A percentile compares a stretch with the other conserved stretches of the same genome.
These are phyloP conservation scores for Phytophthora foliorum DNA, from an alignment of 352 stramenopile species.

Conservation along the genomic window DNA sequence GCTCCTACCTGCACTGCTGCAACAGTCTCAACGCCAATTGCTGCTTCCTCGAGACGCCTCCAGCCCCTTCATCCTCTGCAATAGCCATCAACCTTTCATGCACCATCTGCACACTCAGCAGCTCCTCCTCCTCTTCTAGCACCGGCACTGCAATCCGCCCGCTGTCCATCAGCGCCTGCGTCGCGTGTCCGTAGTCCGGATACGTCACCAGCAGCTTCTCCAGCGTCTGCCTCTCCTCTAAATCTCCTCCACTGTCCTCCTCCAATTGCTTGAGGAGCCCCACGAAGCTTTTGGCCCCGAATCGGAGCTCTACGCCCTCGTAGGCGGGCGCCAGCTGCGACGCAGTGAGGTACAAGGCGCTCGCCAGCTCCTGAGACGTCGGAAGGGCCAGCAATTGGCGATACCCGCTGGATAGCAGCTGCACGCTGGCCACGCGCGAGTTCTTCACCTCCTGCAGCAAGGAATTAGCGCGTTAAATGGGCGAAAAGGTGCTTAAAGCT, in stretches of 20 bases:
- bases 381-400: slow-evolving; percentile 45
- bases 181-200: slow-evolving; percentile 64
- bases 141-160: slow-evolving; percentile 34
- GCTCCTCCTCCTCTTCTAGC: slow-evolving; percentile 14
- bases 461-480: slow-evolving; percentile 1
- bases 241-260: slow-evolving; percentile 6
- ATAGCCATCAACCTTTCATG: slow-evolving; percentile 68
- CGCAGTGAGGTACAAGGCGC: slow-evolving; percentile 75
- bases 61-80: slow-evolving; percentile 62
- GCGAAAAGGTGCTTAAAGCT: not conserved
- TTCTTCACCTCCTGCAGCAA: slow-evolving; percentile 51
- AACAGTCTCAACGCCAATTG: slow-evolving; percentile 67
- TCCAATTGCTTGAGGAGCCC: slow-evolving; percentile 61
- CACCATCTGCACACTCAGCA: slow-evolving; percentile 56
- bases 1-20: slow-evolving; percentile 52
- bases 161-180: slow-evolving; percentile 55
- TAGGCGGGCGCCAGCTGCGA: slow-evolving; percentile 78
- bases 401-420: slow-evolving; percentile 56
- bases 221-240: slow-evolving; percentile 25
- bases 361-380: slow-evolving; percentile 47
- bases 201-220: slow-evolving; percentile 49
- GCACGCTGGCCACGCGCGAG: slow-evolving; percentile 64
- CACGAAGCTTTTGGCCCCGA: slow-evolving; percentile 71
- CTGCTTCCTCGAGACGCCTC: slow-evolving; percentile 69
- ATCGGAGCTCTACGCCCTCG: slow-evolving; percentile 79